Evolutionary conservation across 805 yeast genomes (phyloP), one percentile per base, ranked within the genome.

Genomic region (Yamadazyma insecticola): DNA sequence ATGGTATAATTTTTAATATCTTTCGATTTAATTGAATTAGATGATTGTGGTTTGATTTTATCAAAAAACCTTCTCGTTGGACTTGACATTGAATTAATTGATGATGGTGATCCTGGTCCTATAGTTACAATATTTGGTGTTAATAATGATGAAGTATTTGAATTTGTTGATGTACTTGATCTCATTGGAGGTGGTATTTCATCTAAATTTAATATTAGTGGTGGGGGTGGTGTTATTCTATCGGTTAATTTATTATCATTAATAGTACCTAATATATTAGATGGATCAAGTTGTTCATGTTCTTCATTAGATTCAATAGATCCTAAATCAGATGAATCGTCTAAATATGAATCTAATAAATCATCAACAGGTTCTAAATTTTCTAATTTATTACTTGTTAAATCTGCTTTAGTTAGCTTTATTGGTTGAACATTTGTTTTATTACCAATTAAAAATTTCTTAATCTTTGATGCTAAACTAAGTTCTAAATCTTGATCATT

Each of bases 71-170:
- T 45, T 29, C 53, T 36, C 1, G 67, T 55, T 8, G 71, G 71
- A 41, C 68, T 62, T 41, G 60, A 63, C 16, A 59, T 42, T 5
- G 59, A 47, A 19, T 45, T 46, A n/a, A n/a, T n/a, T n/a, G n/a
- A n/a, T n/a, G 53, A 50, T 8, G 67, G 68, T 24, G 67, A 58
- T 15, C 53, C 50, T 13, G 64, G 66, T 5, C 70, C 70, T 20
- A 64, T 59, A 4, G 60, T 54, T 9, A 61, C 57, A 2, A 48
- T 28, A n/a, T 56, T 48, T 10, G 53, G 34, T 9, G 30, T 27
- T 2, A 61, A 60, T 3, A 62, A 53, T 6, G 41, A 28, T 13
- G 30, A 22, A 4, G 34, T 28, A 6, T 21, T 30, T 16, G 37
- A 25, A 6, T 30, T 29, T 9, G 39, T 35, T 24, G 37, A 28